Conservation (phyloP, 2,329 filamentous ascomycete genomes). For the Nakataea oryzae region DNA sequence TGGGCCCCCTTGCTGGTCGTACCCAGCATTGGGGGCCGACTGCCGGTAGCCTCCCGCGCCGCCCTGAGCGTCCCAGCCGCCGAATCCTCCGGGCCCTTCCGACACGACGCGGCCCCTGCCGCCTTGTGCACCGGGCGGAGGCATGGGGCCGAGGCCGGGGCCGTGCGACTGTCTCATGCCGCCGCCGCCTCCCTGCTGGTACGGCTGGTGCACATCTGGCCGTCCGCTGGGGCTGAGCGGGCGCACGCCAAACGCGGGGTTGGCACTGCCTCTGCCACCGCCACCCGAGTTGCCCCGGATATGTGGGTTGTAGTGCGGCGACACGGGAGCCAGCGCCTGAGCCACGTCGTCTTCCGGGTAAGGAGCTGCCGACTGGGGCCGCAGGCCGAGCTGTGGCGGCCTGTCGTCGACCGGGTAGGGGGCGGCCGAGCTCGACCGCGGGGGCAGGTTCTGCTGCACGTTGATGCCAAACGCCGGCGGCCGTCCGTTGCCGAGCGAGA, state of each 20-base stretch:
- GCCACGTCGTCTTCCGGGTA: constrained; percentile 55
- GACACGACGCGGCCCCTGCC: constrained; percentile 30
- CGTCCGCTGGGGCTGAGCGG: constrained; percentile 23
- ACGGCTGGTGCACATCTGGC: constrained; percentile 8
- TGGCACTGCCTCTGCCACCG: neutral
- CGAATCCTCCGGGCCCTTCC: constrained; percentile 2
- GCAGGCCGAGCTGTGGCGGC: constrained; percentile 11
- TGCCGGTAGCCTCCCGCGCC: neutral
- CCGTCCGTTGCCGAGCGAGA: constrained; percentile 23
- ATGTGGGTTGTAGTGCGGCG: constrained; percentile 33
- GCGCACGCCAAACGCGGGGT: constrained; percentile 39
- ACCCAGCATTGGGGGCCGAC: constrained; percentile 13
- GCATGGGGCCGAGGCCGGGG: constrained; percentile 29
- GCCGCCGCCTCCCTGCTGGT: constrained; percentile 10
- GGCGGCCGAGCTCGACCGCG: constrained; percentile 32
- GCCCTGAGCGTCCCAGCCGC: constrained; percentile 26
- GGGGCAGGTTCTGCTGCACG: constrained; percentile 24
- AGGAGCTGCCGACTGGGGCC: constrained; percentile 50
- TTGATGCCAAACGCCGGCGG: constrained; percentile 42
- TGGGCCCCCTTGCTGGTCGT: constrained; percentile 5
- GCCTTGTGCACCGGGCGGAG: constrained; percentile 24
- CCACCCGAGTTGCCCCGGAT: constrained; percentile 32
- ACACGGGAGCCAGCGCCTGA: constrained; percentile 18
- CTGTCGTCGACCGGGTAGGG: constrained; percentile 40
- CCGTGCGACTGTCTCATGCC: constrained; percentile 29